Evolutionary conservation across 1,284 basidiomycete genomes (phyloP).

Genomic region (Pascua sp.): DNA sequence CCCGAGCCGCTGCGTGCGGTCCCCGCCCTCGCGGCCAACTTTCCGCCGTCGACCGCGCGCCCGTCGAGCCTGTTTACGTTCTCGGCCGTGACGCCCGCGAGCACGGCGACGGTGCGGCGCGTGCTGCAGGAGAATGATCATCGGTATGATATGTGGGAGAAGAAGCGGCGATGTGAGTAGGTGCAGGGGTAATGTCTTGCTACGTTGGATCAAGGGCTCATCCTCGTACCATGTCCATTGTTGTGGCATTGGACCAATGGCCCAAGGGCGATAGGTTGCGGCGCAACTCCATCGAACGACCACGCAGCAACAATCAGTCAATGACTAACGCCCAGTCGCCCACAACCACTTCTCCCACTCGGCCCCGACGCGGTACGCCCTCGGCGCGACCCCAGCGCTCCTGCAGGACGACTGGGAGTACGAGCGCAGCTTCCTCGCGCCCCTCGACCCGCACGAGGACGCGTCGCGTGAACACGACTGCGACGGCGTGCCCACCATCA

Average conservation of each 20-base stretch:
- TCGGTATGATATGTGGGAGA: constrained; percentile 58
- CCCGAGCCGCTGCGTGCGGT: neutral
- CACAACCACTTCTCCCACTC: constrained; percentile 60
- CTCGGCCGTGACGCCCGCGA: constrained; percentile 56
- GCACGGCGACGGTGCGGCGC: constrained; percentile 53
- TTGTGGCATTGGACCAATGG: neutral
- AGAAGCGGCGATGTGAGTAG: constrained; percentile 30
- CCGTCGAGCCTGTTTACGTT: constrained; percentile 37
- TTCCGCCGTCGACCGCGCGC: constrained; percentile 31
- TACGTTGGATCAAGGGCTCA: too few species aligned
- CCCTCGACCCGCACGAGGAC: constrained; percentile 53
- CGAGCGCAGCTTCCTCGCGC: constrained; percentile 47
- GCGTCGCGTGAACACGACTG: constrained; percentile 21
- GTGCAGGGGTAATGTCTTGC: too few species aligned
- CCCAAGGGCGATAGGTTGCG: neutral
- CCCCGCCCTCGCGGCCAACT: constrained; percentile 17
- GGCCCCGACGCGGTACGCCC: constrained; percentile 60
- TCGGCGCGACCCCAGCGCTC: constrained; percentile 58
- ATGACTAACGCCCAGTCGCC: constrained; percentile 19
- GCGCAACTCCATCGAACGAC: too few species aligned
- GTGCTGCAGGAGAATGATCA: constrained; percentile 59
- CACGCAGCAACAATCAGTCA: too few species aligned
- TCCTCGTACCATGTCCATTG: too few species aligned
- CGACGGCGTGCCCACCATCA: constrained; percentile 29
- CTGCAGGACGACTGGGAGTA: constrained; percentile 51